These are phyloP conservation scores for Lactuca saligna DNA, from an alignment of 129 eudicot species.

Conservation along the genomic window DNA sequence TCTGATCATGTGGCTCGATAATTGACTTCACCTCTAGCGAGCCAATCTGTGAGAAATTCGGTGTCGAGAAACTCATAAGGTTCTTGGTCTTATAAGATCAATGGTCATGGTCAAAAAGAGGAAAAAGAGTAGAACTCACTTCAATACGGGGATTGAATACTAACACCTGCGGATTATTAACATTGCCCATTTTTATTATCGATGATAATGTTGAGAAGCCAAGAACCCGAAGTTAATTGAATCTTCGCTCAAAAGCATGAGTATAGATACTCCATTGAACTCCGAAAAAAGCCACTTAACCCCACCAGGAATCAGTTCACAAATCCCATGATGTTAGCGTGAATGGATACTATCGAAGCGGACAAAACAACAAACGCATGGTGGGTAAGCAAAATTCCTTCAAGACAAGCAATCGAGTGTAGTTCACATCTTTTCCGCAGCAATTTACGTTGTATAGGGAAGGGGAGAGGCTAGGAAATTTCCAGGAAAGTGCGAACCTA, in stretches of 20 bases:
- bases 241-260: slow-evolving; percentile 7
- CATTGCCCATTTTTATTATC: slow-evolving; percentile 15
- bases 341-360: background rate
- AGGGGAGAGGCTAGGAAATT: slow-evolving; percentile 12
- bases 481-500: slow-evolving; percentile 14
- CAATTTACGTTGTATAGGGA: background rate
- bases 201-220: background rate
- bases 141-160: slow-evolving; percentile 26
- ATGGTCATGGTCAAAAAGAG: background rate
- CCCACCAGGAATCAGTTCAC: slow-evolving; percentile 5
- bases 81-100: background rate
- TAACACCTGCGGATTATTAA: slow-evolving; percentile 26
- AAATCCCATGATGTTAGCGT: background rate
- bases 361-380: slow-evolving; percentile 24
- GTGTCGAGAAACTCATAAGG: slow-evolving; percentile 1
- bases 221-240: slow-evolving; percentile 10
- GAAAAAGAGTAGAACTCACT: slow-evolving; percentile 21
- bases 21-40: slow-evolving; percentile 38
- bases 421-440: slow-evolving; percentile 17
- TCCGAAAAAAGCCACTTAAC: slow-evolving; percentile 6
- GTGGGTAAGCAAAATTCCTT: slow-evolving; percentile 6
- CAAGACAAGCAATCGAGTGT: background rate
- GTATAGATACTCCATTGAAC: background rate
- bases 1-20: slow-evolving; percentile 34
- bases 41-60: slow-evolving; percentile 45